Percentiles rank a stretch among this genome's conserved stretches.
phyloP scores from a whole-genome alignment of 2,329 filamentous ascomycete genomes.

The Penicillium sp. region DNA sequence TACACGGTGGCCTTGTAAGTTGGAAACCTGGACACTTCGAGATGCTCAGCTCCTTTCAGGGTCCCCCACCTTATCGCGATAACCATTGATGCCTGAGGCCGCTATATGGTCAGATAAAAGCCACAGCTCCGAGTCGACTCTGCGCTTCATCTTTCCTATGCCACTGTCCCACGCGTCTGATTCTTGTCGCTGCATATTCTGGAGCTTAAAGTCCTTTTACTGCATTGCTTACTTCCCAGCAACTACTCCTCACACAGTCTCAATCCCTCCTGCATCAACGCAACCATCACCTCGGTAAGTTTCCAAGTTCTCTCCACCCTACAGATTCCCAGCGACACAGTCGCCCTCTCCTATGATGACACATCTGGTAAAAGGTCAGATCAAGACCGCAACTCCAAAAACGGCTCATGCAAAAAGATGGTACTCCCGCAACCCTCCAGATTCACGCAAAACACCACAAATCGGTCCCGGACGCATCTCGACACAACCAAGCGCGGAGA shows the following conservation, averaged over 20 bases:
- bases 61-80: conserved; percentile 23
- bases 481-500: background rate
- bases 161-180: background rate
- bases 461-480: background rate
- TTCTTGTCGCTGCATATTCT: background rate
- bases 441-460: conserved; percentile 1
- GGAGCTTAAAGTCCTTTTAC: background rate
- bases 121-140: background rate
- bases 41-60: conserved; percentile 6
- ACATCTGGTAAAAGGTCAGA: conserved; percentile 49
- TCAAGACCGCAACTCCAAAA: conserved; percentile 20
- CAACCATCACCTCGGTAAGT: conserved; percentile 5
- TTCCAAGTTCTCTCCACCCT: background rate
- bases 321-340: background rate
- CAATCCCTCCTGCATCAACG: background rate
- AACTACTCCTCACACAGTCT: background rate
- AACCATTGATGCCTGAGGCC: conserved; percentile 6
- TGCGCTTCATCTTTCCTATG: background rate
- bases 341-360: conserved; percentile 41
- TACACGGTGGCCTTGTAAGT: background rate
- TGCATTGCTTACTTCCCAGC: background rate
- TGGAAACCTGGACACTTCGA: background rate
- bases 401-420: conserved; percentile 18
- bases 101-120: conserved; percentile 1
- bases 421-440: conserved; percentile 17